Base-by-base conservation (phyloP, 1,284 basidiomycete genomes). In the Psilocybe mexicana region DNA sequence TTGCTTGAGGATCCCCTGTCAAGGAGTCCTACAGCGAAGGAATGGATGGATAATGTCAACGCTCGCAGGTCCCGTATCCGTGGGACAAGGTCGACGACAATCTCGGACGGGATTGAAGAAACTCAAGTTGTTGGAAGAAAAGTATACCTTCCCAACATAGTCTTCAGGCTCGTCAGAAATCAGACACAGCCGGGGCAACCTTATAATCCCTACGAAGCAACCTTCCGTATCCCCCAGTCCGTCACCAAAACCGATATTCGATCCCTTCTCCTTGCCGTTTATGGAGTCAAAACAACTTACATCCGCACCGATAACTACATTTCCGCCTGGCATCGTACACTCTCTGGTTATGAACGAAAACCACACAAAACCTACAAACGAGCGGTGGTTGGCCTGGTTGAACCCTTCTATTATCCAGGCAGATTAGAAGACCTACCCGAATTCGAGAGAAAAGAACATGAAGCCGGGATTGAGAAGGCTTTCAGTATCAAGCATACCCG, bases 161-260 rank as follows among this genome's bases (percentile, higher is more conserved):
- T 90, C 62, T 87, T 97, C 73, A 83, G 86, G 57, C 80, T 98
- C 55, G 87, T 96, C 46, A 87, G 92, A 42, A 98, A 98, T 74
- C 75, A 88, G 67, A 95, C 93, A 0, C 85, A 83, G 0, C 74
- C 77, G 1, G 92, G 90, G 0, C 75, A 92, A 67, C 79, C 92
- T 3, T 98, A 98, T 80, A 96, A 98, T 65, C 92, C 94, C 1
- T 95, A 89, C 77, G 90, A 94, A 72, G 95, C 95, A 6, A 98
- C 96, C 1, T 97, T 98, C 80, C 90, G 93, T 57, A 83, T 97
- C 43, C 86, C 90, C 1, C 87, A 87, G 58, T 87, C 85, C 53
- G 82, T 96, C 75, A 96, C 94, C 57, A 98, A 98, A 77, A 93
- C 90, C 61, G 93, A 95, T 74, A 78, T 98, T 35, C 87, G 94